Conservation (phyloP, 345 rosid genomes). For the Passiflora organensis region DNA sequence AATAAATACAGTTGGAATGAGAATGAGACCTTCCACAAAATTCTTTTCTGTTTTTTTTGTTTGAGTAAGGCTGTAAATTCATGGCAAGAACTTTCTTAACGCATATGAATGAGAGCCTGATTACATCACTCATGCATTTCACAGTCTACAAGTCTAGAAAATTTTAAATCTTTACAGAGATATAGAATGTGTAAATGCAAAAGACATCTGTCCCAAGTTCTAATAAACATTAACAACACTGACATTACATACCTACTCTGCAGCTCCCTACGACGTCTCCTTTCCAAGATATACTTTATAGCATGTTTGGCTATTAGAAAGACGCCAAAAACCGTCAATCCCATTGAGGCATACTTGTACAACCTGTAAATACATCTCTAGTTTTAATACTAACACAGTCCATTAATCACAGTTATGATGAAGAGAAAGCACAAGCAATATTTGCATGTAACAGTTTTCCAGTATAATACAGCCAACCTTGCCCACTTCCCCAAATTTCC, state of each 20-base stretch:
- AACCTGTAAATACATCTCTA: constrained; percentile 39
- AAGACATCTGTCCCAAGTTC: neutral
- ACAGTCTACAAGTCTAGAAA: too few relatives aligned
- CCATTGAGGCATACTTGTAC: constrained; percentile 65
- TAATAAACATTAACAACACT: neutral
- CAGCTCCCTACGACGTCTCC: constrained; percentile 45
- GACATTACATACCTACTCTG: constrained; percentile 11
- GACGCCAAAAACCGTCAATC: constrained; percentile 61
- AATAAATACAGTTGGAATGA: constrained; percentile 7
- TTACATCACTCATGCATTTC: neutral
- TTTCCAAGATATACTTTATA: constrained; percentile 51
- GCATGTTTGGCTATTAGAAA: constrained; percentile 57
- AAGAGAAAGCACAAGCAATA: neutral
- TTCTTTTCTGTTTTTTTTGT: too few relatives aligned
- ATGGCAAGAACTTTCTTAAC: too few relatives aligned
- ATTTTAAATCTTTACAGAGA: too few relatives aligned
- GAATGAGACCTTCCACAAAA: neutral
- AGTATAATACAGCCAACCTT: constrained; percentile 39
- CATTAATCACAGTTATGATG: neutral
- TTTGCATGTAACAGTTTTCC: neutral
- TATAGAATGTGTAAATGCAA: too few relatives aligned
- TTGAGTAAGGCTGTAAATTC: too few relatives aligned
- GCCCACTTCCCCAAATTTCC: constrained; percentile 76
- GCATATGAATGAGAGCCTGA: too few relatives aligned
- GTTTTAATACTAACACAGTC: neutral